Evolutionary conservation across 768 basidiomycete genomes (phyloP).

Genomic region (Collybiopsis confluens): DNA sequence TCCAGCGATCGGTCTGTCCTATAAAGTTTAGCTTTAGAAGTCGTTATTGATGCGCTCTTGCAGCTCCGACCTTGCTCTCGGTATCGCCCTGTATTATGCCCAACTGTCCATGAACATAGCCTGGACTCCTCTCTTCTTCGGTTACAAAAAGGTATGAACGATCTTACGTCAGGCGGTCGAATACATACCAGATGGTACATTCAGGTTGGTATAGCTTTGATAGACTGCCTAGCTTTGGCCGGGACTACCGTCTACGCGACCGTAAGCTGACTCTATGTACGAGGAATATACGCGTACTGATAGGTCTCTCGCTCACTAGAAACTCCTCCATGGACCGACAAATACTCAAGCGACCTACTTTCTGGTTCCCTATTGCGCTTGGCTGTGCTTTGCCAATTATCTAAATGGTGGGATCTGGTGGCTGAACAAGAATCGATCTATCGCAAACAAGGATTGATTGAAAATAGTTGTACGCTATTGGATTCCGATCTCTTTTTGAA

Average conservation of each 20-base stretch:
- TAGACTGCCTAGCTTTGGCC: conserved; percentile 50
- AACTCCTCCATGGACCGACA: conserved; percentile 44
- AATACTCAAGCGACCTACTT: conserved; percentile 47
- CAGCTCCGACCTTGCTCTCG: conserved; percentile 40
- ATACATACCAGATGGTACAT: background rate
- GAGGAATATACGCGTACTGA: background rate
- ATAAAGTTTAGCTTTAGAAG: background rate
- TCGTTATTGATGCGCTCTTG: background rate
- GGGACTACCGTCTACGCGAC: conserved; percentile 58
- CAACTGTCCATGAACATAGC: conserved; percentile 55
- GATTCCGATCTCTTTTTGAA: too few relatives aligned
- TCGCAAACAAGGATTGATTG: background rate
- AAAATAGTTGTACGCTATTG: too few relatives aligned
- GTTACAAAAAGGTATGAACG: conserved; percentile 34
- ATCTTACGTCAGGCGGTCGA: background rate
- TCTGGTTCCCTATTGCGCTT: conserved; percentile 62
- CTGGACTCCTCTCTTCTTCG: conserved; percentile 69
- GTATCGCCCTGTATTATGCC: conserved; percentile 54
- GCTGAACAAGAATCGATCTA: conserved; percentile 32
- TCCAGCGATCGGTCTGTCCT: conserved; percentile 36
- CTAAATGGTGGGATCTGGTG: conserved; percentile 65
- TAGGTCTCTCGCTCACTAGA: conserved; percentile 23
- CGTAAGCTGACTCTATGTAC: conserved; percentile 27
- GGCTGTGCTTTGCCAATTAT: conserved; percentile 64
- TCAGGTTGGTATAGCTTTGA: conserved; percentile 49